These are phyloP conservation scores for Erysiphe neolycopersici DNA, from an alignment of 2,329 filamentous ascomycete genomes.

Conservation along the genomic window DNA sequence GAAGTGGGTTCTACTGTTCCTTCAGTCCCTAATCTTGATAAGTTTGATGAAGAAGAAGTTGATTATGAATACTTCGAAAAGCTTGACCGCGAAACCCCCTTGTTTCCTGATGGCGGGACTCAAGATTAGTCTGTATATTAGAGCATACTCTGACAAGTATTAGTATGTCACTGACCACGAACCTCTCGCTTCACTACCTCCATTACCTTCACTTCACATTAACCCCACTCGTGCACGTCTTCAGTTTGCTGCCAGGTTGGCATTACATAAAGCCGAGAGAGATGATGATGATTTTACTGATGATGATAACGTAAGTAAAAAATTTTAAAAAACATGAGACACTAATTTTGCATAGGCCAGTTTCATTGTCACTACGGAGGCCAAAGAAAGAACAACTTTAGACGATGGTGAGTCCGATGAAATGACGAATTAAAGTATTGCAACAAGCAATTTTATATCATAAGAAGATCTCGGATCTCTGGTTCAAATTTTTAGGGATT, in stretches of 20 bases:
- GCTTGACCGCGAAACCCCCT: constrained; percentile 14
- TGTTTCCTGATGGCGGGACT: constrained; percentile 25
- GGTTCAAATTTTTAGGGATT: background rate
- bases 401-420: constrained; percentile 13
- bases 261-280: constrained; percentile 25
- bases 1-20: constrained; percentile 28
- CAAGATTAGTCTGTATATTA: constrained; percentile 22
- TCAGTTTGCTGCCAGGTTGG: constrained; percentile 69
- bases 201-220: constrained; percentile 60
- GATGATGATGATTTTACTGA: constrained; percentile 10
- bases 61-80: constrained; percentile 15
- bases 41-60: constrained; percentile 14
- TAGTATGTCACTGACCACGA: constrained; percentile 14
- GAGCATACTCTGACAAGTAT: constrained; percentile 1
- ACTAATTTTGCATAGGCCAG: background rate
- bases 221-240: constrained; percentile 65
- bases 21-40: constrained; percentile 14
- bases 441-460: constrained; percentile 1
- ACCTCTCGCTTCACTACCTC: constrained; percentile 33
- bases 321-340: background rate
- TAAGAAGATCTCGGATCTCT: background rate
- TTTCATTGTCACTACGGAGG: constrained; percentile 10
- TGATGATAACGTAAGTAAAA: constrained; percentile 9
- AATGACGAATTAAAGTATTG: constrained; percentile 8
- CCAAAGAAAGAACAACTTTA: constrained; percentile 12